Conservation (phyloP, 2,329 filamentous ascomycete species). For the Huntiella decipiens region DNA sequence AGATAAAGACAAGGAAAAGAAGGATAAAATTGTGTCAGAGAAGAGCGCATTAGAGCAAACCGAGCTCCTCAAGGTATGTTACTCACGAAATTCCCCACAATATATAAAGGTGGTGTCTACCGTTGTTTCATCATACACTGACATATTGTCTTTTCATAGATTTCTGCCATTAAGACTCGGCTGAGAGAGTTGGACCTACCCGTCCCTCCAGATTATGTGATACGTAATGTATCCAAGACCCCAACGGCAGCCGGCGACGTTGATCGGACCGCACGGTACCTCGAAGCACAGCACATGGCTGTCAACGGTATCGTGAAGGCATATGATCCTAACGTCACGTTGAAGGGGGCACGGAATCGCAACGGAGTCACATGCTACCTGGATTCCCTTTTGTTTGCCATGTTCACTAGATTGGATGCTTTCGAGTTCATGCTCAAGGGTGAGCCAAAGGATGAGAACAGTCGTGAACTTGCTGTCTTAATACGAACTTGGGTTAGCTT, state of each 20-base stretch:
- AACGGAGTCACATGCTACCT: conserved; percentile 84
- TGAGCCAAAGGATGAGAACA: conserved; percentile 48
- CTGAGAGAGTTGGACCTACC: conserved; percentile 26
- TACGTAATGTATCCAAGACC: conserved; percentile 36
- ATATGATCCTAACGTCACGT: conserved; percentile 50
- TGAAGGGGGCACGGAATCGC: conserved; percentile 75
- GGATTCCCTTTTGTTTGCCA: conserved; percentile 78
- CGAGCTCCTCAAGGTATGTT: conserved; percentile 20
- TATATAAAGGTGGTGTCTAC: too few species aligned
- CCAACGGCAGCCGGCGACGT: conserved; percentile 49
- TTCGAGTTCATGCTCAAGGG: conserved; percentile 87
- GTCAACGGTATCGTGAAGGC: conserved; percentile 59
- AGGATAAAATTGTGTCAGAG: conserved; percentile 6
- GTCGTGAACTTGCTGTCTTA: conserved; percentile 55
- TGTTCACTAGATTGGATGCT: conserved; percentile 78
- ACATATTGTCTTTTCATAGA: conserved; percentile 16
- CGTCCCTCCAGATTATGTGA: conserved; percentile 35
- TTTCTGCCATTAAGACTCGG: conserved; percentile 22
- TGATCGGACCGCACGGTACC: conserved; percentile 55
- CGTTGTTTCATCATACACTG: neutral
- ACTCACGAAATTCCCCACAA: neutral
- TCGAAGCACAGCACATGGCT: conserved; percentile 63
- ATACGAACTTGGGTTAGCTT: conserved; percentile 87
- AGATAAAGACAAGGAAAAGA: conserved; percentile 2
- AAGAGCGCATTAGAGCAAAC: conserved; percentile 35